Evolutionary conservation across 2,329 filamentous ascomycete species (phyloP), one percentile per base, ranked within the genome.

Genomic region (Ceratocystis colombiana): DNA sequence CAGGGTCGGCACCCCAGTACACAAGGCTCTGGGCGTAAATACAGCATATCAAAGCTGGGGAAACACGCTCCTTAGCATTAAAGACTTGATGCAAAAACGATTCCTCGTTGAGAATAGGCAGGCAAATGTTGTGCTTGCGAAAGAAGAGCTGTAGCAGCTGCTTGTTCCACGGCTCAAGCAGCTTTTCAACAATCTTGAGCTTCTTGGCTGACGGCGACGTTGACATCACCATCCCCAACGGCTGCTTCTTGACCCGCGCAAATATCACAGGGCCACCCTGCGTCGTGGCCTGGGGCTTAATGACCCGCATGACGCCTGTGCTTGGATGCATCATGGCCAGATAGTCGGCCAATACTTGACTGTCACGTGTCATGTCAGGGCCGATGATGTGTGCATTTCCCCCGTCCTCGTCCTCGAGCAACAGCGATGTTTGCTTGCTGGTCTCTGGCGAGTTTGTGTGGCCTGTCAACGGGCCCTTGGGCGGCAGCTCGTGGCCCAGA

Each of bases 321-420:
- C 55, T 70, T 53, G 62, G 68, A 37, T 66, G 67, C 46, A 68
- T 22, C 67, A 68, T 65, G 12, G 79, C 79, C 67, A 85, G 78
- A 66, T 84, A 84, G 64, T 82, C 79, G n/a, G 83, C 80, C 59
- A 86, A 76, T 10, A 86, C 78, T 64, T 85, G 82, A 1, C 80
- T 83, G 73, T 86, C 84, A 62, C 80, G 80, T 4, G 82, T 83
- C 5, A 82, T 78, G 5, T 82, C 81, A 0, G 83, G 83, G 0
- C 84, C 82, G 64, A 86, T 79, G 67, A 86, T 84, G 69, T 84
- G 80, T 2, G 78, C 76, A 68, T 77, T 79, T 8, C 74, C 73
- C 64, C 76, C 77, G 67, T 75, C 76, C 53, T 72, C 72, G 25
- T 74, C 72, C 5, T 70, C 70, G 8, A 74, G 64, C 2, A 72